phyloP scores from a whole-genome alignment of 1,284 basidiomycete species.

The Fomitiporia mediterranea region DNA sequence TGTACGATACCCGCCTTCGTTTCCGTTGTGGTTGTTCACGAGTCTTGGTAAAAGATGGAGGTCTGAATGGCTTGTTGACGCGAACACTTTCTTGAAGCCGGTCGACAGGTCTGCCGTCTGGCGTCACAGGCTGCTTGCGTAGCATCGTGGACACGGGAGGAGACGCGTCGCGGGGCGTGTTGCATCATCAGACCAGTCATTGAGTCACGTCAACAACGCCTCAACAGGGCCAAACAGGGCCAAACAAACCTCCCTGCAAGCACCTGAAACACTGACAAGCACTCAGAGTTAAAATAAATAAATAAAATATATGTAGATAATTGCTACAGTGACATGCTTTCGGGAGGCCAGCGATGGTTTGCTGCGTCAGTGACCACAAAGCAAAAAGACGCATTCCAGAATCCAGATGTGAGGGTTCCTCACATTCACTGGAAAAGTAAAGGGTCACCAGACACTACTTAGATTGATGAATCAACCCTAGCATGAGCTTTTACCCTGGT shows the following conservation, averaged over 20 bases:
- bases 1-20: conserved; percentile 81
- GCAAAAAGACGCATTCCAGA: no score
- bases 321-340: no score
- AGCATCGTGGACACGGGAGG: conserved; percentile 45
- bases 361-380: no score
- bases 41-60: conserved; percentile 49
- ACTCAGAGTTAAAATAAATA: no score
- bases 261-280: no score
- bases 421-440: no score
- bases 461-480: no score
- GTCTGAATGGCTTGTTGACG: conserved; percentile 77
- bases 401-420: no score
- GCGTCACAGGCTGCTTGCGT: conserved; percentile 60
- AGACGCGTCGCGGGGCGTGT: not conserved
- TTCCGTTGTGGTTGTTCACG: conserved; percentile 58
- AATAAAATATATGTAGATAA: no score
- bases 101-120: conserved; percentile 62
- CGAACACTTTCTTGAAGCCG: conserved; percentile 65
- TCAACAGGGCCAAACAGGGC: conserved; percentile 7
- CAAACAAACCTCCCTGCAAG: not conserved
- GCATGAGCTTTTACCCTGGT: no score
- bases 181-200: not conserved
- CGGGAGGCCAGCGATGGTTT: no score
- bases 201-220: conserved; percentile 12
- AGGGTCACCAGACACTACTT: no score